Percentiles rank a stretch among this genome's conserved stretches.
These are phyloP conservation scores for Cystofilobasidium macerans DNA, from an alignment of 768 basidiomycete genomes.

Conservation along the genomic window DNA sequence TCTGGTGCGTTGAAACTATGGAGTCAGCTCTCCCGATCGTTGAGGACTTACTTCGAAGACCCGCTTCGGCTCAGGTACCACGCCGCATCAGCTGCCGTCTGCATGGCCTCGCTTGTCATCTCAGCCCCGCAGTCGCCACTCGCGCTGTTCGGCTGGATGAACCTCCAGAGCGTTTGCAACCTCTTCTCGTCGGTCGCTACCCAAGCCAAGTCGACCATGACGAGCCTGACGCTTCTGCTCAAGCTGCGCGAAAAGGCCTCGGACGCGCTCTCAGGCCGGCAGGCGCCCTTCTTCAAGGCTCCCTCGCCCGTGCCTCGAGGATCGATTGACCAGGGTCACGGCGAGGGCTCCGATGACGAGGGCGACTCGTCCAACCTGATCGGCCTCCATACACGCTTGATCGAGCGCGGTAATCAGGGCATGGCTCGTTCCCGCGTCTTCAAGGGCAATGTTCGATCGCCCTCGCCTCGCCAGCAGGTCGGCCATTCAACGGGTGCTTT, in stretches of 20 bases:
- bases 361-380: constrained; percentile 8
- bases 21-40: too few relatives aligned
- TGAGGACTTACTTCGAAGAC: too few relatives aligned
- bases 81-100: constrained; percentile 16
- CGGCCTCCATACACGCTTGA: constrained; percentile 12
- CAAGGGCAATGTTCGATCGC: constrained; percentile 3
- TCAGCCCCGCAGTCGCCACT: constrained; percentile 16
- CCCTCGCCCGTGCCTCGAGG: background rate
- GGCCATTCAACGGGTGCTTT: background rate
- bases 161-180: constrained; percentile 22
- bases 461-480: background rate
- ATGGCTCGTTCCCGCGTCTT: background rate
- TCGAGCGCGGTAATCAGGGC: constrained; percentile 10
- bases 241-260: constrained; percentile 9
- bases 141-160: constrained; percentile 11
- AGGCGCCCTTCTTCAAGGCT: background rate
- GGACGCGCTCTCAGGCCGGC: background rate
- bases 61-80: too few relatives aligned
- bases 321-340: background rate
- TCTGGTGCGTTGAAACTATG: constrained; percentile 17
- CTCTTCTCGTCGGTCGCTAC: constrained; percentile 6
- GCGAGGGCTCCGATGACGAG: constrained; percentile 3
- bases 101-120: constrained; percentile 19
- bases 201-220: constrained; percentile 15
- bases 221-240: constrained; percentile 12